phyloP scores from a whole-genome alignment of 2,329 filamentous ascomycete genomes.

The Calonectria leucothoes region DNA sequence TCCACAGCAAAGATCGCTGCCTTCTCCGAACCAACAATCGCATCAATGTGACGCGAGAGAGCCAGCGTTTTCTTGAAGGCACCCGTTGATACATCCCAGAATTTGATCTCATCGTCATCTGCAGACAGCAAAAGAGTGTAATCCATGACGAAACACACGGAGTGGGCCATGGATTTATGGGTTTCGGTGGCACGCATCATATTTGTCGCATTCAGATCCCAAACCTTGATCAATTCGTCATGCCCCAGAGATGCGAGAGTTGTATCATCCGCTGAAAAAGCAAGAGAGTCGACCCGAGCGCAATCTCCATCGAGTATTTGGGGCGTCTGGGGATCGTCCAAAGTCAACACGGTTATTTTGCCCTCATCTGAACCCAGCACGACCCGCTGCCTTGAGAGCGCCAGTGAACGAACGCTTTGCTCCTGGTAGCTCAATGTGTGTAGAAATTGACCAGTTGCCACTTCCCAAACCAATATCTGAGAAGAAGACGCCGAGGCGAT shows the following conservation, averaged over 20 bases:
- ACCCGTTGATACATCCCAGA: neutral
- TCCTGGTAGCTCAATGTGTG: neutral
- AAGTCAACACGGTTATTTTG: neutral
- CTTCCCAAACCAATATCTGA: neutral
- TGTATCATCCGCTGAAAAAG: neutral
- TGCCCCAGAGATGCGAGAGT: neutral
- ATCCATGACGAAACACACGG: neutral
- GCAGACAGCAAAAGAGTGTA: neutral
- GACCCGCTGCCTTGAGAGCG: neutral
- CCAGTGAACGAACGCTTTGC: neutral
- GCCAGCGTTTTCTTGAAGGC: neutral
- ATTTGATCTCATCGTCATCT: neutral
- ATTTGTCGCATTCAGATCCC: neutral
- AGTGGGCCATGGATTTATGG: neutral
- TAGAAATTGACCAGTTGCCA: neutral
- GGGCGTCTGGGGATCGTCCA: neutral
- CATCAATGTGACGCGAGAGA: neutral
- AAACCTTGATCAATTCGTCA: neutral
- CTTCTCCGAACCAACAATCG: neutral
- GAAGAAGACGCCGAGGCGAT: neutral
- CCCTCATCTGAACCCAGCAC: neutral
- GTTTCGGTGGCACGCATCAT: neutral
- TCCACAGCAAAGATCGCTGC: neutral
- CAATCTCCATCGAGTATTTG: neutral
- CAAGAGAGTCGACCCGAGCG: neutral